phyloP scores from a whole-genome alignment of 768 basidiomycete genomes.

The Strobilomyces confusus region DNA sequence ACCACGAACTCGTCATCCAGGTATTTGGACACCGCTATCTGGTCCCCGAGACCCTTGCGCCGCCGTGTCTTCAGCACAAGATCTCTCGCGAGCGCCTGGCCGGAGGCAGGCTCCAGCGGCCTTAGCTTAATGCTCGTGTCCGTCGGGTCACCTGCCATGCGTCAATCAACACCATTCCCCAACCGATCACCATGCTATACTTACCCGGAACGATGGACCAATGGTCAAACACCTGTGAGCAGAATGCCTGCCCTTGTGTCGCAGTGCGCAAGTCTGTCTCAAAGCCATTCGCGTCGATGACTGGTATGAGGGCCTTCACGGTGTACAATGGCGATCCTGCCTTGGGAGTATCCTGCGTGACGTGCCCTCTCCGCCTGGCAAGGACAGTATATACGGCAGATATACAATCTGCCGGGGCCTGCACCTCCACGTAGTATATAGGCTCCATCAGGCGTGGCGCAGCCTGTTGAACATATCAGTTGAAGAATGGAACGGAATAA shows the following conservation, averaged over 20 bases:
- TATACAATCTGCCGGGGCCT: constrained; percentile 97
- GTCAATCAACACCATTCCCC: background rate
- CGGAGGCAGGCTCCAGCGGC: constrained; percentile 95
- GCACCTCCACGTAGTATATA: constrained; percentile 98
- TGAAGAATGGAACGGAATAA: background rate
- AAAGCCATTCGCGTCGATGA: constrained; percentile 98
- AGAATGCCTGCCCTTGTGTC: constrained; percentile 99
- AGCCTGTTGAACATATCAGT: constrained; percentile 49
- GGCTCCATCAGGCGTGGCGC: constrained; percentile 96
- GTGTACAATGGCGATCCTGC: constrained; percentile 98
- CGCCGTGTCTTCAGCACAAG: constrained; percentile 94
- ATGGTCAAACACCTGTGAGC: constrained; percentile 95
- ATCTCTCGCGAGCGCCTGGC: constrained; percentile 91
- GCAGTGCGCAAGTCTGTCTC: constrained; percentile 97
- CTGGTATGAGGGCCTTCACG: constrained; percentile 96
- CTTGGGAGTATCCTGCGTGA: constrained; percentile 97
- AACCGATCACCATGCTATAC: constrained; percentile 23
- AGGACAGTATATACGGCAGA: constrained; percentile 98
- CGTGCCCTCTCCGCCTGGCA: constrained; percentile 97
- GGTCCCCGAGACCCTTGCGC: constrained; percentile 94
- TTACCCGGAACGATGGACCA: constrained; percentile 97
- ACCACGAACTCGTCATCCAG: constrained; percentile 96
- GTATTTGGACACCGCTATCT: constrained; percentile 96
- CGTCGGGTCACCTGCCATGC: constrained; percentile 80
- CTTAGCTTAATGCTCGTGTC: constrained; percentile 96